Evolutionary conservation across 257 asterid genomes (phyloP).

Genomic region (Fraxinus cuspidata): DNA sequence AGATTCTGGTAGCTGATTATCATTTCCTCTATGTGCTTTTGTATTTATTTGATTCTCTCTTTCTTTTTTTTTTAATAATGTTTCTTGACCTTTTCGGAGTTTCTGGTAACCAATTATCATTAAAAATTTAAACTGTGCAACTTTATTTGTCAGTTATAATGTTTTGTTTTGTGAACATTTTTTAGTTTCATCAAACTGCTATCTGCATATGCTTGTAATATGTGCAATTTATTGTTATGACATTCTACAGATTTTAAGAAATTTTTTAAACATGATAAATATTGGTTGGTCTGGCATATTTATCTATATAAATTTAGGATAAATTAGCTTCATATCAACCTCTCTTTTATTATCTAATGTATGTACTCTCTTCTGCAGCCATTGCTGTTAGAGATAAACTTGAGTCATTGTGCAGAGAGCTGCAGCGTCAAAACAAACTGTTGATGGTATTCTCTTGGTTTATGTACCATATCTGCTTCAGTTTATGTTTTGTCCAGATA

Average conservation of each 20-base stretch:
- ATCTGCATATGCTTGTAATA: constrained; percentile 9
- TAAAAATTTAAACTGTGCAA: background rate
- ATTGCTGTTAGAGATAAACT: constrained; percentile 88
- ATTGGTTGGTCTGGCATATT: background rate
- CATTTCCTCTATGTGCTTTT: constrained; percentile 19
- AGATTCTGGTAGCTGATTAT: constrained; percentile 78
- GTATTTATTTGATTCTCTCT: constrained; percentile 19
- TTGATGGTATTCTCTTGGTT: constrained; percentile 62
- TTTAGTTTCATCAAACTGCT: constrained; percentile 15
- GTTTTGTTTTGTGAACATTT: constrained; percentile 8
- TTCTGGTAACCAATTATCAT: background rate
- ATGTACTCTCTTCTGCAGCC: constrained; percentile 59
- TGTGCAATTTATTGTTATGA: background rate
- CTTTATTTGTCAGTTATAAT: background rate
- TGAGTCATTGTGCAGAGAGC: constrained; percentile 95
- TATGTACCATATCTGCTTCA: constrained; percentile 22
- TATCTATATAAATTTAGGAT: constrained; percentile 3
- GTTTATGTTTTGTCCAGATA: constrained; percentile 17
- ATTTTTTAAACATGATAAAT: constrained; percentile 16
- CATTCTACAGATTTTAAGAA: constrained; percentile 4
- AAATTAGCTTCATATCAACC: background rate
- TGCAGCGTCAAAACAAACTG: constrained; percentile 92
- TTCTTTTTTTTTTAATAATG: background rate
- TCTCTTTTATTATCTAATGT: constrained; percentile 25
- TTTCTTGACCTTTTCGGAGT: background rate